phyloP scores from a whole-genome alignment of 345 rosid species.

The Salix purpurea region DNA sequence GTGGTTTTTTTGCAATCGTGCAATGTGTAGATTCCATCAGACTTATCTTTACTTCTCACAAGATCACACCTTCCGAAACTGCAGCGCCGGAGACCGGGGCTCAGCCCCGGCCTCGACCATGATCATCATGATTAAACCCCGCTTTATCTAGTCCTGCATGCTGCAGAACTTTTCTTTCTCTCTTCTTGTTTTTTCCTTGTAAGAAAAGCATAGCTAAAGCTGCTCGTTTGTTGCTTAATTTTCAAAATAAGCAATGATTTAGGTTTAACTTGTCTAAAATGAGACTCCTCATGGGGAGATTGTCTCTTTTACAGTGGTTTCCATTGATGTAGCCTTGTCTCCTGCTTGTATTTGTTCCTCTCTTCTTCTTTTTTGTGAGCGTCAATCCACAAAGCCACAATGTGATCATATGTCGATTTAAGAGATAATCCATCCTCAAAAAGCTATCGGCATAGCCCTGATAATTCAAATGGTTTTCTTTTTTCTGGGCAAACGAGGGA shows the following conservation, averaged over 20 bases:
- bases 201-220: background rate
- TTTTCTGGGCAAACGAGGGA: too few relatives aligned
- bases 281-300: too few relatives aligned
- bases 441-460: too few relatives aligned
- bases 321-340: too few relatives aligned
- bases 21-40: constrained; percentile 2
- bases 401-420: too few relatives aligned
- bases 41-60: background rate
- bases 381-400: too few relatives aligned
- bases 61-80: background rate
- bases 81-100: background rate
- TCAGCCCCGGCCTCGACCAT: background rate
- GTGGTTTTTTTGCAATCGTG: background rate
- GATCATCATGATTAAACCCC: background rate
- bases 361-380: too few relatives aligned
- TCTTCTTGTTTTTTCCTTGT: background rate
- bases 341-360: too few relatives aligned
- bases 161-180: background rate
- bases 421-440: background rate
- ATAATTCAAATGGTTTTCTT: too few relatives aligned
- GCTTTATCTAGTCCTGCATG: background rate
- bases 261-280: too few relatives aligned
- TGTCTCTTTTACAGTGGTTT: too few relatives aligned
- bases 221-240: background rate
- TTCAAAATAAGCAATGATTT: too few relatives aligned